A percentile compares a stretch with the other conserved stretches of the same genome.
These are phyloP conservation scores for Exidia glandulosa DNA, from an alignment of 768 basidiomycete species.

Conservation along the genomic window DNA sequence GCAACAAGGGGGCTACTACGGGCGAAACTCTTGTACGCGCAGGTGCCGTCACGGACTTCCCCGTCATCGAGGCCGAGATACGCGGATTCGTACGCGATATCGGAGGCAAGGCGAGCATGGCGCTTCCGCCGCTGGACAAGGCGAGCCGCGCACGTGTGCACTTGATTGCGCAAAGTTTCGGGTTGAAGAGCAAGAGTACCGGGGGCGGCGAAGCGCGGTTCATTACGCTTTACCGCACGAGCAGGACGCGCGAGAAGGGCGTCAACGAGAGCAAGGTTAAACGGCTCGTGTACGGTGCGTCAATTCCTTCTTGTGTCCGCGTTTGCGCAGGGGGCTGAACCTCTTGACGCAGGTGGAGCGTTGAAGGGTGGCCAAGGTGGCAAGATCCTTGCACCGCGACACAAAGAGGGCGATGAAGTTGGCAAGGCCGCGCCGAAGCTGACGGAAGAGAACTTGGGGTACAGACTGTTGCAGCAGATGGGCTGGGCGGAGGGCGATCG, in stretches of 20 bases:
- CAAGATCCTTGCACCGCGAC: slow-evolving; percentile 29
- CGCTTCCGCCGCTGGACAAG: slow-evolving; percentile 72
- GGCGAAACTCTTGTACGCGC: not conserved
- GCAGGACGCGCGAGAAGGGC: slow-evolving; percentile 34
- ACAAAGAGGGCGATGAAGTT: slow-evolving; percentile 78
- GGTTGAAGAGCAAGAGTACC: slow-evolving; percentile 61
- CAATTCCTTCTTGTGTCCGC: slow-evolving; percentile 20
- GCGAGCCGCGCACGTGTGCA: slow-evolving; percentile 63
- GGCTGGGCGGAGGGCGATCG: slow-evolving; percentile 79
- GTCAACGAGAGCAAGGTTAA: slow-evolving; percentile 54
- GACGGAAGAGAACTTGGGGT: slow-evolving; percentile 70
- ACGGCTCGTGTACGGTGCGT: slow-evolving; percentile 20
- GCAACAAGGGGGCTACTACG: slow-evolving; percentile 29
- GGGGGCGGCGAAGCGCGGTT: slow-evolving; percentile 61
- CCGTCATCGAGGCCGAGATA: slow-evolving; percentile 59
- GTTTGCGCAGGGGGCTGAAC: slow-evolving; percentile 11
- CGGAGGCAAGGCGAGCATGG: slow-evolving; percentile 41
- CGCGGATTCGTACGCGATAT: slow-evolving; percentile 53
- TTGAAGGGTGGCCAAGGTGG: slow-evolving; percentile 18
- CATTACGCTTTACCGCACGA: slow-evolving; percentile 65
- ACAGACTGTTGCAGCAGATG: slow-evolving; percentile 79
- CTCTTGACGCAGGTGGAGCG: slow-evolving; percentile 17
- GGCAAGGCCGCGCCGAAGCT: slow-evolving; percentile 84
- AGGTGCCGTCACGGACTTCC: slow-evolving; percentile 45
- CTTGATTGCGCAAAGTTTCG: slow-evolving; percentile 68